phyloP scores from a whole-genome alignment of 2,329 filamentous ascomycete genomes.

The Hymenoscyphus infarciens region DNA sequence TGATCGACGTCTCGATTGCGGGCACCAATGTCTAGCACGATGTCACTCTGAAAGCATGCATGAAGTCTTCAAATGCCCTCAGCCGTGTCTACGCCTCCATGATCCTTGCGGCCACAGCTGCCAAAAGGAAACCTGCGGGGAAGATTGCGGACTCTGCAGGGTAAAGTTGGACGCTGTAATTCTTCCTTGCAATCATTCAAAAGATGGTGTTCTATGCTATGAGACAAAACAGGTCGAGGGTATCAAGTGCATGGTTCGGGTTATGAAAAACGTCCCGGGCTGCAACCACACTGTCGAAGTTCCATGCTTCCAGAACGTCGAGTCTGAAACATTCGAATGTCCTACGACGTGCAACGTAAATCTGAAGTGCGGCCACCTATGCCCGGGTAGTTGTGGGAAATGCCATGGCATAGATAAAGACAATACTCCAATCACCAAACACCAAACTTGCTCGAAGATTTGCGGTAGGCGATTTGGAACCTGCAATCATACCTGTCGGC shows the following conservation, averaged over 20 bases:
- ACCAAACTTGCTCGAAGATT: conserved; percentile 45
- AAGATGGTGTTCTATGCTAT: conserved; percentile 38
- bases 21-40: conserved; percentile 43
- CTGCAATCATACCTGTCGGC: conserved; percentile 54
- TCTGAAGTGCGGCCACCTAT: conserved; percentile 57
- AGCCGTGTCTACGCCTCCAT: conserved; percentile 43
- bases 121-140: conserved; percentile 40
- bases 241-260: conserved; percentile 46
- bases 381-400: conserved; percentile 44
- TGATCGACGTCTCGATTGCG: conserved; percentile 39
- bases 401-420: conserved; percentile 44
- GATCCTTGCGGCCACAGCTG: conserved; percentile 45
- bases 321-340: conserved; percentile 44
- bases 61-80: conserved; percentile 42
- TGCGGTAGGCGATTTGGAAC: conserved; percentile 51
- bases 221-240: conserved; percentile 41
- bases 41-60: conserved; percentile 50
- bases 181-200: conserved; percentile 41
- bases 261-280: conserved; percentile 47
- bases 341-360: conserved; percentile 41
- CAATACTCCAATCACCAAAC: conserved; percentile 35
- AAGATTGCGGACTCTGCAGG: conserved; percentile 40
- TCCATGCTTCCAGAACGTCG: conserved; percentile 48
- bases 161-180: conserved; percentile 34
- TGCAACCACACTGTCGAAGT: conserved; percentile 53